Base-by-base conservation (phyloP, 192 early-diverging fungal species). In the Borealophlyctis nickersoniae region DNA sequence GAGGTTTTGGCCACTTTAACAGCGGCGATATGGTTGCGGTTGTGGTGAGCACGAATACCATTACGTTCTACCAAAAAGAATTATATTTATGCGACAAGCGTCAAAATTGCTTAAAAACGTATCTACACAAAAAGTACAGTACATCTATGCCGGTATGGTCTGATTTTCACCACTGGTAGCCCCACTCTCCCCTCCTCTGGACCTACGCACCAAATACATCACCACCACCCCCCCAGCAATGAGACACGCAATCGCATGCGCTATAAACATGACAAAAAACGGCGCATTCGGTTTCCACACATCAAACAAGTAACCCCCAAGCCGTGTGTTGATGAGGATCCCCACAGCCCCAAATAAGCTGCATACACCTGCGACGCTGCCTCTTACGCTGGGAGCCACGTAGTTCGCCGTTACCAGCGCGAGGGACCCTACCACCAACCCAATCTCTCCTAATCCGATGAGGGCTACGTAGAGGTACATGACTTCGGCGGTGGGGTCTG, bases 241-340 rank as follows among this genome's bases (percentile, higher is more conserved):
- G 50, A 48, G 24, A 60, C 33, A 35, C 52, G 58, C 63, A n/a
- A 53, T 33, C 24, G 30, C 61, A 63, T 77, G 76, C 31, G 50
- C 50, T 7, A 72, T 56, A 0, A 67, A 66, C 59, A 80, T 52
- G 34, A 80, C 27, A 19, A 80, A 64, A 57, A 80, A 80, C 65
- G 78, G 78, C 16, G 74, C 74, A 4, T 71, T 69, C 22, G 62
- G 27, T 7, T 28, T 56, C 74, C 78, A 76, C 5, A 5, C 13
- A 65, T 84, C 82, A 73, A 84, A 84, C 55, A 84, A 36, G n/a
- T 27, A 34, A 14, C 88, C 89, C 23, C 89, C 87, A n/a, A 88
- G 29, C 30, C 80, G 79, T 22, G 73, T 81, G 16, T 75, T 73
- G 36, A 88, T 36, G 60, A 91, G 75, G 65, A 91, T 86, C 24